phyloP scores from a whole-genome alignment of 345 rosid genomes.

The Diplotaxis tenuifolia region DNA sequence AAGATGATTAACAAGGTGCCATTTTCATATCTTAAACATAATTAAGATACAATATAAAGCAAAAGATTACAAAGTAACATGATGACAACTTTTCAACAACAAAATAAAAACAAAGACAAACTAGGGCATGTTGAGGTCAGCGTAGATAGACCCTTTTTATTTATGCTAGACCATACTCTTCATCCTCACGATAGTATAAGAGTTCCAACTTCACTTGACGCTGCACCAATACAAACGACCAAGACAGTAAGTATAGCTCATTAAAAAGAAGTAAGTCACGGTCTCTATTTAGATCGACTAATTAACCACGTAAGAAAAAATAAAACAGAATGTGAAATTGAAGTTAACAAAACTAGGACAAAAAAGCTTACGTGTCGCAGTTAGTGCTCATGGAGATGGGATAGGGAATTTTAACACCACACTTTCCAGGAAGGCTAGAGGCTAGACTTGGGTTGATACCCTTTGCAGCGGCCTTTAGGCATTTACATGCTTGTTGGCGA shows the following conservation, averaged over 20 bases:
- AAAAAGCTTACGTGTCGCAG: background rate
- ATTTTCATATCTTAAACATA: background rate
- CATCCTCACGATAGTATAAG: background rate
- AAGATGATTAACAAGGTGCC: background rate
- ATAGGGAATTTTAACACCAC: background rate
- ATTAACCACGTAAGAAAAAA: background rate
- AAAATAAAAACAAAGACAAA: background rate
- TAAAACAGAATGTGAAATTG: background rate
- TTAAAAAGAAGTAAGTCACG: background rate
- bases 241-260: background rate
- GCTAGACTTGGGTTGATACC: background rate
- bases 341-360: background rate
- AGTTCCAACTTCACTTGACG: background rate
- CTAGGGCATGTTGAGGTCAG: background rate
- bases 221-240: background rate
- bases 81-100: background rate
- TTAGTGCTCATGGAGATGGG: background rate
- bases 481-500: background rate
- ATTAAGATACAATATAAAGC: background rate
- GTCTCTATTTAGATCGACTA: background rate
- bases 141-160: background rate
- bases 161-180: background rate
- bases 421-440: background rate
- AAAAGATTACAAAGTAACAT: background rate
- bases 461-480: background rate